Base-by-base conservation (phyloP, 176 grass and related monocot species). In the Oryza brachyantha region DNA sequence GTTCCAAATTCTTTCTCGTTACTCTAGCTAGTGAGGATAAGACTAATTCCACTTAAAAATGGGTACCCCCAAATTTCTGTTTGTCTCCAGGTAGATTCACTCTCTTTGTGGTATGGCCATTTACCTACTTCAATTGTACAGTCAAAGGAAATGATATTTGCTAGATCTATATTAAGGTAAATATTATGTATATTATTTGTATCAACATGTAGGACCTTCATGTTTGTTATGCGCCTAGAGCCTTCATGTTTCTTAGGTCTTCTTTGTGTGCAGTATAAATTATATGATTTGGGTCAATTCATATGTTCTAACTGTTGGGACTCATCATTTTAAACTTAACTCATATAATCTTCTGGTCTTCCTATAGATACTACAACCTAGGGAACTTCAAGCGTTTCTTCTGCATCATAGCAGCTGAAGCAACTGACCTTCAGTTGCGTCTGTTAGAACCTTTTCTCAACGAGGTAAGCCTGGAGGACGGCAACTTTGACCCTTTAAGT, bases 321-420 rank as follows among this genome's bases (percentile, higher is more conserved):
- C 26, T 39, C 64, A 13, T 75, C 39, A 75, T 75, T 66, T 79
- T 24, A 22, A 48, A 89, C 52, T 60, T 60, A 26, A 61, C 61
- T 71, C 19, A 45, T 46, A 14, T 12, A 74, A 55, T 43, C 32
- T 68, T 76, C 61, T 52, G 39, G 61, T 52, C 31, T 54, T 89
- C 61, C 61, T 81, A n/a, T 84, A 98, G 96, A 86, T 94, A 69
- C 65, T 90, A 83, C 61, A 74, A 84, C 11, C 29, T 91, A 71
- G 92, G 96, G 58, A 98, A 98, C 84, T 98, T 90, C 79, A 98
- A 93, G 70, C 87, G 75, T 80, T 98, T 98, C 85, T 98, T 98
- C 85, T 64, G 79, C 82, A 85, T 78, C 35, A 46, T 93, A 45
- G 87, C 88, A 85, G 45, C 66, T 64, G 92, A 91, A 81, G 85